Conservation (phyloP, 176 grass and related monocot genomes). For the Musa itinerans region DNA sequence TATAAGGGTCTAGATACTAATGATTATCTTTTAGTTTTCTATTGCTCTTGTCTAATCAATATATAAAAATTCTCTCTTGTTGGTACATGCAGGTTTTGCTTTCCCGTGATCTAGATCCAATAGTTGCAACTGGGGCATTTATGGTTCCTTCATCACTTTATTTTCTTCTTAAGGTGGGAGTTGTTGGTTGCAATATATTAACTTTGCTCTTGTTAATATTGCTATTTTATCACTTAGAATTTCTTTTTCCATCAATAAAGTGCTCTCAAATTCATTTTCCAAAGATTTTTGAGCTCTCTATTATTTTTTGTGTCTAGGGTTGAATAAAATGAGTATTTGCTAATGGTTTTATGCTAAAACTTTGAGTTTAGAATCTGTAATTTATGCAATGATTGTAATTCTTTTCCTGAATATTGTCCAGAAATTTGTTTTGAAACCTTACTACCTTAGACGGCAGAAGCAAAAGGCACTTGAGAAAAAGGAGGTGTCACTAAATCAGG, state of each 20-base stretch:
- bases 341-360: background rate
- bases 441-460: slow-evolving; percentile 48
- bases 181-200: too few relatives aligned
- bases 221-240: background rate
- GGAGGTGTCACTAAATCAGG: slow-evolving; percentile 61
- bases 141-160: slow-evolving; percentile 88
- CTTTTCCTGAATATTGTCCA: slow-evolving; percentile 31
- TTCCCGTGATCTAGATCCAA: slow-evolving; percentile 59
- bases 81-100: slow-evolving; percentile 62
- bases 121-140: slow-evolving; percentile 63
- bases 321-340: too few relatives aligned
- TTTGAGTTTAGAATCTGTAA: background rate
- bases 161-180: slow-evolving; percentile 76
- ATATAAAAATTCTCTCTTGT: slow-evolving; percentile 7
- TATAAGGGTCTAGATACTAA: background rate
- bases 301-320: too few relatives aligned
- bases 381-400: slow-evolving; percentile 23
- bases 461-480: slow-evolving; percentile 61
- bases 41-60: slow-evolving; percentile 14
- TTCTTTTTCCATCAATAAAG: background rate
- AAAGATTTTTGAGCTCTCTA: too few relatives aligned
- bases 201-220: too few relatives aligned
- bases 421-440: slow-evolving; percentile 87
- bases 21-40: slow-evolving; percentile 19
- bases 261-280: too few relatives aligned